phyloP scores from a whole-genome alignment of 1,284 basidiomycete genomes.

The Cutaneotrichosporon sp. region DNA sequence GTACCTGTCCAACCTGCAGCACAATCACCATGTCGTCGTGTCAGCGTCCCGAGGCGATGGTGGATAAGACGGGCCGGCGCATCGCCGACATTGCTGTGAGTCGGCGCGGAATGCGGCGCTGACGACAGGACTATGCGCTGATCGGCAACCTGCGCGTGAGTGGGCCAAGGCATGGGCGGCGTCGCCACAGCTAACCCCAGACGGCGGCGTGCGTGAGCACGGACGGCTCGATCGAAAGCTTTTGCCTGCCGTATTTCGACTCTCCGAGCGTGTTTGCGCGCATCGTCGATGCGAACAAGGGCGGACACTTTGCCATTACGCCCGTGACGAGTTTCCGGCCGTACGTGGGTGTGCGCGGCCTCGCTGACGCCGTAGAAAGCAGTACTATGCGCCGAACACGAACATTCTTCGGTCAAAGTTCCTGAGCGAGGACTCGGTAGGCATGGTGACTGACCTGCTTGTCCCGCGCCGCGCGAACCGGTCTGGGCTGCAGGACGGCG shows the following conservation, averaged over 20 bases:
- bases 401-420: conserved; percentile 86
- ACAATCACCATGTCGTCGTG: not conserved
- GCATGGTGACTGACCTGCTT: conserved; percentile 60
- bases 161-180: not conserved
- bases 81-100: conserved; percentile 5
- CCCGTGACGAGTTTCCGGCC: conserved; percentile 51
- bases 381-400: conserved; percentile 79
- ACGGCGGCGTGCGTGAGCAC: conserved; percentile 50
- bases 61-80: not conserved
- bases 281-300: conserved; percentile 55
- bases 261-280: conserved; percentile 78
- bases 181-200: conserved; percentile 8
- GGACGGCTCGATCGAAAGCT: conserved; percentile 58
- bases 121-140: conserved; percentile 46
- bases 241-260: conserved; percentile 88
- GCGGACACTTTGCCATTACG: conserved; percentile 85
- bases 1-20: no score
- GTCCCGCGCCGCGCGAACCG: conserved; percentile 41
- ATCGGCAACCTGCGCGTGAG: conserved; percentile 47
- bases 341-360: conserved; percentile 17
- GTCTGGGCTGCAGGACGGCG: conserved; percentile 26
- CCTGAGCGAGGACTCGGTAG: conserved; percentile 72
- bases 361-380: conserved; percentile 65
- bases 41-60: not conserved
- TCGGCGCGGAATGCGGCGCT: not conserved